A percentile compares a stretch with the other conserved stretches of the same genome.
These are phyloP conservation scores for Sisymbrium irio DNA, from an alignment of 345 rosid genomes.

Conservation along the genomic window DNA sequence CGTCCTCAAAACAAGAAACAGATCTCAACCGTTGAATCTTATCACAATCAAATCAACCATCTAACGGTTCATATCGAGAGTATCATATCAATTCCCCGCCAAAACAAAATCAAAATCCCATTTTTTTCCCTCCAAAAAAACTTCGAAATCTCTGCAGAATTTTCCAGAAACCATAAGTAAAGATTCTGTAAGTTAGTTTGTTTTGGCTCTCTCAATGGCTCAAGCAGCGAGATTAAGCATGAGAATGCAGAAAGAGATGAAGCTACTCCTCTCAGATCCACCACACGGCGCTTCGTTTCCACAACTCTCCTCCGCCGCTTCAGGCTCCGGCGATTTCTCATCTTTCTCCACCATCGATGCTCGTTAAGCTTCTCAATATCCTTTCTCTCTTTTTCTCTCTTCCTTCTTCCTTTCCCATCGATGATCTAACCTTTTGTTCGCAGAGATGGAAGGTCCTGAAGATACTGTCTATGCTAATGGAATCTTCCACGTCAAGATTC, in stretches of 20 bases:
- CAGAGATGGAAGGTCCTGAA: conserved; percentile 75
- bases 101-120: no score
- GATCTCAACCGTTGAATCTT: background rate
- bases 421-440: no score
- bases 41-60: background rate
- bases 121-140: no score
- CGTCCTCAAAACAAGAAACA: background rate
- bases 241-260: conserved; percentile 80
- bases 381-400: background rate
- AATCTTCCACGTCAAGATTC: conserved; percentile 59
- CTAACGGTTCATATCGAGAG: background rate
- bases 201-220: conserved; percentile 41
- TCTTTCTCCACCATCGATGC: conserved; percentile 63
- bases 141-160: no score
- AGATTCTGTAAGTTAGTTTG: background rate
- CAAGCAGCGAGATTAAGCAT: conserved; percentile 77
- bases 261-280: conserved; percentile 77
- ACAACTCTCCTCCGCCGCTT: conserved; percentile 49
- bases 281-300: conserved; percentile 74
- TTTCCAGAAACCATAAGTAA: no score
- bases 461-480: conserved; percentile 76
- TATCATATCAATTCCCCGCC: no score
- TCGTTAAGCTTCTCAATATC: conserved; percentile 36
- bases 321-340: conserved; percentile 41
- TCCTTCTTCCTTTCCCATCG: no score